Evolutionary conservation across 2,329 filamentous ascomycete species (phyloP).

Genomic region (Trichophyton schoenleinii): DNA sequence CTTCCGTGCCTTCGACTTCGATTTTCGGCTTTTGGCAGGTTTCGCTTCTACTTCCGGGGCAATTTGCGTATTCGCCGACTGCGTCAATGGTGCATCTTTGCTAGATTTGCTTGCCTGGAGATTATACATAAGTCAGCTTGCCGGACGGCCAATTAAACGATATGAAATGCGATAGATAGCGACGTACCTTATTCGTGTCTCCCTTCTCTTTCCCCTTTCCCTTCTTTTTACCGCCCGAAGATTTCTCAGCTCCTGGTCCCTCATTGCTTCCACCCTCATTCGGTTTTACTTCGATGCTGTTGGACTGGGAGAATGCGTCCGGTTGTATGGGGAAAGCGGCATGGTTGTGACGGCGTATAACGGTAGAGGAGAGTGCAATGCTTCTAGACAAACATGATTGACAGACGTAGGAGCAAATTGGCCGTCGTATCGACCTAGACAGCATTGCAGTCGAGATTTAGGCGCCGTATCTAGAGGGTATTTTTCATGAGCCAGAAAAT

Average conservation of each 20-base stretch:
- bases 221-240: neutral
- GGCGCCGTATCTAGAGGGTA: neutral
- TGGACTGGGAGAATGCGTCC: neutral
- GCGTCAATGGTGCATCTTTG: neutral
- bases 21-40: neutral
- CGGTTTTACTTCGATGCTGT: neutral
- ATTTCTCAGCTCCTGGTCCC: neutral
- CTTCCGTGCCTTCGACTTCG: neutral
- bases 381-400: slow-evolving; percentile 18
- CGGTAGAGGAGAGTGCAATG: neutral
- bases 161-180: neutral
- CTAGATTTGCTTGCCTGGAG: neutral
- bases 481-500: neutral
- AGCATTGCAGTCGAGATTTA: slow-evolving; percentile 20
- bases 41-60: neutral
- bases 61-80: neutral
- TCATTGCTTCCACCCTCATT: neutral
- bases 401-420: slow-evolving; percentile 25
- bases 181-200: neutral
- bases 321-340: neutral
- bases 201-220: neutral
- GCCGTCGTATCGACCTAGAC: slow-evolving; percentile 25
- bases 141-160: neutral
- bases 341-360: neutral
- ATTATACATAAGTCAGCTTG: neutral